Evolutionary conservation across 2,329 filamentous ascomycete species (phyloP).

Genomic region (Dothideomycetidae sp.): DNA sequence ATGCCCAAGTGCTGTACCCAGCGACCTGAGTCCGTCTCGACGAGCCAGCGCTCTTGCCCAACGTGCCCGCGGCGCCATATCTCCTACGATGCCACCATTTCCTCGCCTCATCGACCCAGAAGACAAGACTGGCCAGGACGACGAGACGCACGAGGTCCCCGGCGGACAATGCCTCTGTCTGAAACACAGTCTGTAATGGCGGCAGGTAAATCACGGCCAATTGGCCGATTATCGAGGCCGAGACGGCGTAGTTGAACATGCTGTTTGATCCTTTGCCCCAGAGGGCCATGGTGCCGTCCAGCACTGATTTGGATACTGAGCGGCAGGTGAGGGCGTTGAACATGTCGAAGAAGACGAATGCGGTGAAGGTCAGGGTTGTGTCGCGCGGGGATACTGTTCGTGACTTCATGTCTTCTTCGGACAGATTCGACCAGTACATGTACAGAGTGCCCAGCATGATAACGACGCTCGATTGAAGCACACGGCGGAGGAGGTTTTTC

Average conservation of each 20-base stretch:
- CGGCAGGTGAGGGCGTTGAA: constrained; percentile 94
- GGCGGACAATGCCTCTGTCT: constrained; percentile 72
- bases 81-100: constrained; percentile 54
- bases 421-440: constrained; percentile 87
- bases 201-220: constrained; percentile 88
- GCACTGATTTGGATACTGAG: constrained; percentile 75
- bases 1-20: neutral
- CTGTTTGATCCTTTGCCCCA: constrained; percentile 69
- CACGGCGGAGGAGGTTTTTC: constrained; percentile 62
- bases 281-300: constrained; percentile 55
- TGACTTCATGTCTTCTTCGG: constrained; percentile 46
- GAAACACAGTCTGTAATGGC: constrained; percentile 84
- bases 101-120: constrained; percentile 84
- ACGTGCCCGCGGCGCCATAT: constrained; percentile 10
- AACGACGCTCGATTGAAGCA: constrained; percentile 71
- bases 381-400: constrained; percentile 71
- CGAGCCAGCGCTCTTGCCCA: constrained; percentile 14
- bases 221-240: constrained; percentile 72
- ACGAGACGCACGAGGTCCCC: constrained; percentile 61
- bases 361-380: constrained; percentile 98
- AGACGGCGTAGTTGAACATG: constrained; percentile 93
- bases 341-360: constrained; percentile 99
- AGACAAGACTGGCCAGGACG: constrained; percentile 70
- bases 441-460: constrained; percentile 88
- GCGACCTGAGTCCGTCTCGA: neutral